Evolutionary conservation across 2,329 filamentous ascomycete genomes (phyloP).

Genomic region (Calonectria multiphialidica): DNA sequence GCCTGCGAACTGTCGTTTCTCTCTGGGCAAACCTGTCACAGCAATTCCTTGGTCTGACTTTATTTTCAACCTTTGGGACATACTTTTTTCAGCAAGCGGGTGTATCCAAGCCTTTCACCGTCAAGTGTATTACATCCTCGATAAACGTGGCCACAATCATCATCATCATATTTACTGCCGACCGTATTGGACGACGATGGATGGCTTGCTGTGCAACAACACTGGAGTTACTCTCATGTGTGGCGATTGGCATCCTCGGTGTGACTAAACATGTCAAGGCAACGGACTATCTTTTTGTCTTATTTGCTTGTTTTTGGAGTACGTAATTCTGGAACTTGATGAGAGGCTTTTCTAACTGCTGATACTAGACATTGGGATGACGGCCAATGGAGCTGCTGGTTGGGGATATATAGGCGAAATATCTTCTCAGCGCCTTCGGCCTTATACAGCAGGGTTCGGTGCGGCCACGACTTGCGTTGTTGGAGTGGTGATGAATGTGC

Average conservation of each 20-base stretch:
- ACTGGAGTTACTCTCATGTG: slow-evolving; percentile 20
- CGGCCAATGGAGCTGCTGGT: slow-evolving; percentile 37
- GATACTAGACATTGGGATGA: not conserved
- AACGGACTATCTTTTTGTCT: slow-evolving; percentile 24
- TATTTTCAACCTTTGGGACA: slow-evolving; percentile 62
- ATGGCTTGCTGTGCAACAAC: slow-evolving; percentile 28
- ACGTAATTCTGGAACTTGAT: not conserved
- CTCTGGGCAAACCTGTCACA: slow-evolving; percentile 43
- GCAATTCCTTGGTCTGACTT: slow-evolving; percentile 31
- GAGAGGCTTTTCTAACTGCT: not conserved
- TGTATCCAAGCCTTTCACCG: slow-evolving; percentile 35
- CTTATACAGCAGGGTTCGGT: slow-evolving; percentile 46
- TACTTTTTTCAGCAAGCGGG: slow-evolving; percentile 53
- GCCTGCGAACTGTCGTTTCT: slow-evolving; percentile 45
- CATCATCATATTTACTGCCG: slow-evolving; percentile 22
- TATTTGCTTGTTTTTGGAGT: slow-evolving; percentile 32
- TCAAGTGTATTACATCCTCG: slow-evolving; percentile 34
- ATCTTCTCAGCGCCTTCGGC: slow-evolving; percentile 48
- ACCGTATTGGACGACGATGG: slow-evolving; percentile 25
- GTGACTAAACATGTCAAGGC: slow-evolving; percentile 17
- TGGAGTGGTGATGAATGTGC: slow-evolving; percentile 40
- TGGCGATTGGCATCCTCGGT: slow-evolving; percentile 28
- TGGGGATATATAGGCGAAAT: slow-evolving; percentile 50
- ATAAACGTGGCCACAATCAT: slow-evolving; percentile 34
- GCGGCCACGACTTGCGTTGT: slow-evolving; percentile 41